These are phyloP conservation scores for Leishmania lainsoni DNA, from an alignment of 208 protist genomes.

Conservation along the genomic window DNA sequence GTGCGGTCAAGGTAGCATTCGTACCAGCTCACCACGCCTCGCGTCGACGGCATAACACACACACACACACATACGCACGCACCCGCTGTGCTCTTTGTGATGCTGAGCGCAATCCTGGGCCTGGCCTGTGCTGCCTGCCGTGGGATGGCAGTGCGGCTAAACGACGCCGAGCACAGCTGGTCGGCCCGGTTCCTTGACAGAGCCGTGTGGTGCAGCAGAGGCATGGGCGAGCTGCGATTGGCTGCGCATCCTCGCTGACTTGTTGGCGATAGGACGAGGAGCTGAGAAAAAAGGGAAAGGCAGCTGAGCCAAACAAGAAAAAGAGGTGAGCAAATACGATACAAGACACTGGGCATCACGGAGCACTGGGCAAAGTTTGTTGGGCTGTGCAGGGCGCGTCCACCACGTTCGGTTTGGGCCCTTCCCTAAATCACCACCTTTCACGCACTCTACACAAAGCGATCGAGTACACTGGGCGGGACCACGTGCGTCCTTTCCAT, in stretches of 20 bases:
- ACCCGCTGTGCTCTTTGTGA: background rate
- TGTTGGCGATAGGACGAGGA: background rate
- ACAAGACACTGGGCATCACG: too few relatives aligned
- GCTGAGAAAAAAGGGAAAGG: background rate
- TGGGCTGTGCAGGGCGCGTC: background rate
- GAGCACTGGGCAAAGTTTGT: background rate
- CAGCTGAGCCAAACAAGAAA: too few relatives aligned
- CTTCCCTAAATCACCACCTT: background rate
- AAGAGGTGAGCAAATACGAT: too few relatives aligned
- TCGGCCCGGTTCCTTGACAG: background rate
- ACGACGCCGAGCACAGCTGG: background rate
- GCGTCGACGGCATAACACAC: background rate
- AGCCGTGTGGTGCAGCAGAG: background rate
- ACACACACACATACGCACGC: background rate
- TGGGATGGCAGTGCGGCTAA: background rate
- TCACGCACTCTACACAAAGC: background rate
- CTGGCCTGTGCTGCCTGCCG: background rate
- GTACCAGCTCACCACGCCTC: background rate
- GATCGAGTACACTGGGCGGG: background rate
- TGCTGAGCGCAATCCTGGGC: background rate
- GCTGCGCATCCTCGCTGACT: background rate
- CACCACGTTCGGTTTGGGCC: background rate
- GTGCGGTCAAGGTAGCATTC: background rate
- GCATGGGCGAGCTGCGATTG: background rate
- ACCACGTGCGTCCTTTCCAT: constrained; percentile 5